A percentile compares a stretch with the other conserved stretches of the same genome.
Conservation (phyloP, 352 stramenopile species). For the Pythium coloratum region DNA sequence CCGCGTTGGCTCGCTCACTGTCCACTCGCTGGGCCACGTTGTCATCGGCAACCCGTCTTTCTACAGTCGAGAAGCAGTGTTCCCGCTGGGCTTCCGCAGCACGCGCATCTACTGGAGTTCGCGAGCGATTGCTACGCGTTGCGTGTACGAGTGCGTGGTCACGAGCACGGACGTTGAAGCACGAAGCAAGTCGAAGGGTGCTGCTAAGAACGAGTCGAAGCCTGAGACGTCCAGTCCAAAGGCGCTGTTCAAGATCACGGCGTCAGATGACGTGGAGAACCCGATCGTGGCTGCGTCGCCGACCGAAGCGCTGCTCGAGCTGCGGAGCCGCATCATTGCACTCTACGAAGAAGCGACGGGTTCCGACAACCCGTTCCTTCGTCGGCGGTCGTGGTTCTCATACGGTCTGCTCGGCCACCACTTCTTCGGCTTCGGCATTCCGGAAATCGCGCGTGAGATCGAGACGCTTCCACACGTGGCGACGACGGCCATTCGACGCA, state of each 20-base stretch:
- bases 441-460: conserved; percentile 62
- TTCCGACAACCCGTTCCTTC: conserved; percentile 73
- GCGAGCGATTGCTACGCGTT: conserved; percentile 49
- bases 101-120: conserved; percentile 94
- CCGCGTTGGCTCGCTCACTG: conserved; percentile 71
- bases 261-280: conserved; percentile 63
- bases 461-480: conserved; percentile 72
- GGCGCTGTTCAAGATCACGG: conserved; percentile 76
- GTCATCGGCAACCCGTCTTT: conserved; percentile 84
- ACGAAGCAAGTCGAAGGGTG: conserved; percentile 28
- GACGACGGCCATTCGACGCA: conserved; percentile 62
- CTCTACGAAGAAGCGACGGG: conserved; percentile 70
- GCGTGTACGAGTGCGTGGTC: conserved; percentile 91
- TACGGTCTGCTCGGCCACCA: conserved; percentile 74
- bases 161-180: conserved; percentile 75
- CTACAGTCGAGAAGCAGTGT: conserved; percentile 87
- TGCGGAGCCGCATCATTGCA: conserved; percentile 68
- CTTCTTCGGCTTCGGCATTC: conserved; percentile 83
- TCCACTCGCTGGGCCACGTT: conserved; percentile 79
- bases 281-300: conserved; percentile 65
- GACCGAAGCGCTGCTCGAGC: conserved; percentile 68
- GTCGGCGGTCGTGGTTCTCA: conserved; percentile 76
- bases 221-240: conserved; percentile 17
- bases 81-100: conserved; percentile 86
- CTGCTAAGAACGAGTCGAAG: background rate